These are phyloP conservation scores for Aspergillus sp. DNA, from an alignment of 2,329 filamentous ascomycete species.

Conservation along the genomic window DNA sequence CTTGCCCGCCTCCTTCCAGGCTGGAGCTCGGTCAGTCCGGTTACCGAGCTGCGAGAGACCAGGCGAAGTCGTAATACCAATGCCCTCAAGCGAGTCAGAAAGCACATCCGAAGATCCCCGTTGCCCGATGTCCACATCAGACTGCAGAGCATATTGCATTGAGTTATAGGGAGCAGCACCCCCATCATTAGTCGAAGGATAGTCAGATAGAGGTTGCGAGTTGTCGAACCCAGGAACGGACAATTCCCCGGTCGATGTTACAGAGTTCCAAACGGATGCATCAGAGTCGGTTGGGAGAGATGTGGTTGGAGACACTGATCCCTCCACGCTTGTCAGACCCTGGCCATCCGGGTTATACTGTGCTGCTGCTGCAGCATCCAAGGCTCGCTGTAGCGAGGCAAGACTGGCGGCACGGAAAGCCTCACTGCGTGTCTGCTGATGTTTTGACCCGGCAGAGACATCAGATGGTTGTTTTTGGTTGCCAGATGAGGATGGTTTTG, in stretches of 20 bases:
- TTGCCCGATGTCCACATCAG: constrained; percentile 28
- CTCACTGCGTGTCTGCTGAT: constrained; percentile 40
- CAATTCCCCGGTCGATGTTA: constrained; percentile 24
- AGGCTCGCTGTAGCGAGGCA: constrained; percentile 45
- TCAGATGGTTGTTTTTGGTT: constrained; percentile 20
- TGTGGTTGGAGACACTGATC: constrained; percentile 29
- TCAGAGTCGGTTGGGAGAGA: constrained; percentile 19
- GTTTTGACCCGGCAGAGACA: constrained; percentile 28
- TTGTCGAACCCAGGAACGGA: constrained; percentile 19
- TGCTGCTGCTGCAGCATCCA: constrained; percentile 43
- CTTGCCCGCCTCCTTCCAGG: constrained; percentile 40
- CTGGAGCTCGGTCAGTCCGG: constrained; percentile 22
- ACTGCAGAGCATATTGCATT: constrained; percentile 35
- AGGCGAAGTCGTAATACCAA: constrained; percentile 33
- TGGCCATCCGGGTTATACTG: constrained; percentile 27
- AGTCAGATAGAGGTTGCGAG: constrained; percentile 18
- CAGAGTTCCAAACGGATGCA: constrained; percentile 6
- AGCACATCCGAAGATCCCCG: constrained; percentile 38
- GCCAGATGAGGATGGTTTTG: constrained; percentile 22
- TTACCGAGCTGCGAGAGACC: constrained; percentile 27
- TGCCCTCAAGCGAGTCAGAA: constrained; percentile 32
- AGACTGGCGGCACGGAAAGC: constrained; percentile 43
- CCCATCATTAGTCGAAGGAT: constrained; percentile 24
- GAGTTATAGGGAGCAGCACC: constrained; percentile 28
- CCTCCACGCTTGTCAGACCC: constrained; percentile 25